Conservation (phyloP, 148 eudicot species). For the Rhododendron kiyosumense region DNA sequence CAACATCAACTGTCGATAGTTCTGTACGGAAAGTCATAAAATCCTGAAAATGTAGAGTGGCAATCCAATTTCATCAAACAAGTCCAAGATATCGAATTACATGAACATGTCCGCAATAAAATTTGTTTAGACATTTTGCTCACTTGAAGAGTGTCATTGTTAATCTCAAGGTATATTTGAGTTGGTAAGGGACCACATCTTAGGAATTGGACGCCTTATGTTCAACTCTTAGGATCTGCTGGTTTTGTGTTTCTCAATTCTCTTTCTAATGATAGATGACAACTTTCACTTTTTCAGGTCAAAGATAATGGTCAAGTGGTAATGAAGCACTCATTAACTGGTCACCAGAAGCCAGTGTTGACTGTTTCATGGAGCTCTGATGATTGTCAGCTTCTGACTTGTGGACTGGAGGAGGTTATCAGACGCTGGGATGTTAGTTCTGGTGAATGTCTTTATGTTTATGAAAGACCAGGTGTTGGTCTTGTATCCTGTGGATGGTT, state of each 20-base stretch:
- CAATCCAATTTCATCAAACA: background rate
- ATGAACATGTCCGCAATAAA: background rate
- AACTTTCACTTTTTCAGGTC: conserved; percentile 34
- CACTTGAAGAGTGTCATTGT: background rate
- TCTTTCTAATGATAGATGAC: background rate
- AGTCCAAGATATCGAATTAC: background rate
- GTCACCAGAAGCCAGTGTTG: conserved; percentile 69
- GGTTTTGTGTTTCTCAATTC: background rate
- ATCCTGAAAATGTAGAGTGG: background rate
- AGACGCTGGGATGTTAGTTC: conserved; percentile 76
- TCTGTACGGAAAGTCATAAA: background rate
- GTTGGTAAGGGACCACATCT: background rate
- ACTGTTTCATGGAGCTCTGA: conserved; percentile 72
- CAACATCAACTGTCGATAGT: background rate
- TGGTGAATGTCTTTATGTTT: conserved; percentile 71
- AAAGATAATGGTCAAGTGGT: conserved; percentile 33
- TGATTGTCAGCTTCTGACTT: conserved; percentile 73
- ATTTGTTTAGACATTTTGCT: background rate
- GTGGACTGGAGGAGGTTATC: conserved; percentile 69
- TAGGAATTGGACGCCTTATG: background rate
- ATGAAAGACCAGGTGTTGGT: conserved; percentile 53
- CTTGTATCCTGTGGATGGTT: conserved; percentile 86
- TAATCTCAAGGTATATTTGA: background rate
- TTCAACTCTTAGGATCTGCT: background rate
- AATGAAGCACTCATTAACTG: conserved; percentile 53